Percentiles rank a stretch among this genome's conserved stretches.
Conservation (phyloP, 352 stramenopile species). For the Saprolegnia parasitica region DNA sequence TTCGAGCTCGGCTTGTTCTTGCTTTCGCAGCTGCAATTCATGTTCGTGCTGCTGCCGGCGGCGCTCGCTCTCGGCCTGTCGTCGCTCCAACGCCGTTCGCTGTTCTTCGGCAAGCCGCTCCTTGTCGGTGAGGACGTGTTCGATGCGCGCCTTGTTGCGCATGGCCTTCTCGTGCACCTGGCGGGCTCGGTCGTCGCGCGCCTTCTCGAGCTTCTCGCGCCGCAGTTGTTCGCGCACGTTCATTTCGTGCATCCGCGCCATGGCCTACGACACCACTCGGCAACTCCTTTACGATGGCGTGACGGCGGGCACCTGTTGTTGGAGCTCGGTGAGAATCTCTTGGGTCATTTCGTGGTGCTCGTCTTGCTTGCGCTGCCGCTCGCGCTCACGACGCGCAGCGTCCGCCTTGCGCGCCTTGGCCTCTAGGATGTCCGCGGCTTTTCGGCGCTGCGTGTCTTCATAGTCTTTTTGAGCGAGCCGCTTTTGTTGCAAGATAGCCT, state of each 20-base stretch:
- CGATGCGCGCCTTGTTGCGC: constrained; percentile 61
- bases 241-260: constrained; percentile 37
- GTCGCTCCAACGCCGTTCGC: constrained; percentile 39
- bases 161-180: constrained; percentile 56
- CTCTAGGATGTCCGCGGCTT: constrained; percentile 59
- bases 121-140: constrained; percentile 55
- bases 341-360: constrained; percentile 44
- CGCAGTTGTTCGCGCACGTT: constrained; percentile 42
- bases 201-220: constrained; percentile 43
- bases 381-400: constrained; percentile 44
- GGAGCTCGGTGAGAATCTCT: constrained; percentile 30
- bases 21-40: constrained; percentile 15
- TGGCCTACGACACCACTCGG: neutral
- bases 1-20: constrained; percentile 32
- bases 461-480: constrained; percentile 42
- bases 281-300: neutral
- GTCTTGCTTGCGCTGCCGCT: constrained; percentile 51
- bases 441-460: constrained; percentile 44
- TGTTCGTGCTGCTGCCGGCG: constrained; percentile 54
- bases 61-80: constrained; percentile 19
- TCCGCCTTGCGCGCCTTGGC: constrained; percentile 45
- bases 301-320: neutral
- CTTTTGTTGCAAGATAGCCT: constrained; percentile 40
- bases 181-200: constrained; percentile 41
- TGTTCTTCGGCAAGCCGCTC: constrained; percentile 46